These are phyloP conservation scores for Suillus discolor DNA, from an alignment of 768 basidiomycete genomes.

Conservation along the genomic window DNA sequence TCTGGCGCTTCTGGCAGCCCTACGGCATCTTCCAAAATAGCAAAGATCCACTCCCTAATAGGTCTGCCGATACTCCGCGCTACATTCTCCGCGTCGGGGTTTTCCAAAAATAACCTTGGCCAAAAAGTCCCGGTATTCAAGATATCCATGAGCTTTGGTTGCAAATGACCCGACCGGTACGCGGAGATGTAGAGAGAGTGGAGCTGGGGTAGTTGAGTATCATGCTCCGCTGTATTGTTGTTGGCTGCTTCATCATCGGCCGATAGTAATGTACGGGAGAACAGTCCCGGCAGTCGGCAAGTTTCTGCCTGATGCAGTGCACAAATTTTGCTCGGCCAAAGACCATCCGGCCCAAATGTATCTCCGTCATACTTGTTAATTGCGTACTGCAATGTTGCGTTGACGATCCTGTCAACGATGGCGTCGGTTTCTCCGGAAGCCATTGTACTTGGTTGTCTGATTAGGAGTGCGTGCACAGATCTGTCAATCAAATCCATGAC, in stretches of 20 bases:
- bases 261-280: constrained; percentile 46
- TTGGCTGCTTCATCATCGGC: not conserved
- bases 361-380: constrained; percentile 60
- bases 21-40: constrained; percentile 66
- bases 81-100: constrained; percentile 73
- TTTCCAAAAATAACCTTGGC: constrained; percentile 75
- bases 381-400: constrained; percentile 77
- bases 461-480: constrained; percentile 61
- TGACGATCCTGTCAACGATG: constrained; percentile 69
- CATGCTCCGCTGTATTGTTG: constrained; percentile 15
- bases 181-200: constrained; percentile 59
- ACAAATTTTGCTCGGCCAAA: constrained; percentile 63
- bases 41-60: constrained; percentile 66
- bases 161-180: constrained; percentile 60
- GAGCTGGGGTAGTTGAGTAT: constrained; percentile 28
- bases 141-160: constrained; percentile 59
- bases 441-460: constrained; percentile 47
- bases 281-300: constrained; percentile 56
- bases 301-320: constrained; percentile 58
- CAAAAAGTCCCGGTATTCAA: constrained; percentile 67
- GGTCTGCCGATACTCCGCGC: constrained; percentile 62
- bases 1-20: constrained; percentile 50
- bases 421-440: constrained; percentile 64
- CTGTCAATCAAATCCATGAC: constrained; percentile 80
- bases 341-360: constrained; percentile 35